Base-by-base conservation (phyloP, 768 basidiomycete species). In the Tylopilus vinaceipallidus region DNA sequence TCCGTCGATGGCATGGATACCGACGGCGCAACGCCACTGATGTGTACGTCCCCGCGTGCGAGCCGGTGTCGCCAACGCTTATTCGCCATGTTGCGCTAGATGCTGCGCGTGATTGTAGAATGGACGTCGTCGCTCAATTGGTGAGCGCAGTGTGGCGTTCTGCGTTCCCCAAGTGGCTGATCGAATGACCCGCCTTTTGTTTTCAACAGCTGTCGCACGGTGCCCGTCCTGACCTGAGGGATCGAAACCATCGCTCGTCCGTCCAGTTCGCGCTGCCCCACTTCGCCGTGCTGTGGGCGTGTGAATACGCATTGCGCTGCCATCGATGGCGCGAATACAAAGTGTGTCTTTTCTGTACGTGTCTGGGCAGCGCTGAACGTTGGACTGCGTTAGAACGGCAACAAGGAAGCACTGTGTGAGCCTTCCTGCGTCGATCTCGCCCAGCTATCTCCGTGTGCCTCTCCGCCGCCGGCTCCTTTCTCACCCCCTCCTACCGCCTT, bases 11-110 rank as follows among this genome's bases (percentile, higher is more conserved):
- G 82, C 27, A 79, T 82, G 73, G 88, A 91, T 60, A 70, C 78
- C 20, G 81, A 85, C 59, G 86, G 86, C 7, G 88, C 85, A 20
- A 91, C 88, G 23, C 81, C 88, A 6, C 73, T 91, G 52, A 91
- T 91, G 88, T 91, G 88, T 91, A 74, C 71, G 84, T 73, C 22
- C n/a, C n/a, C n/a, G n/a, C n/a, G n/a, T n/a, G n/a, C n/a, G n/a
- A n/a, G n/a, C n/a, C n/a, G n/a, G n/a, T n/a, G n/a, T n/a, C n/a
- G n/a, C 35, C 19, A 7, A 16, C 20, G 16, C 33, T 12, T 19
- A 8, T 30, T 54, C 32, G 46, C 42, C 42, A 13, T 14, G 8
- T n/a, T 34, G 8, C 39, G 54, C 49, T 62, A 91, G 88, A 91
- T 68, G 87, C 88, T 26, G 79, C 86, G 39, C 82, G 88, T 49